A percentile compares a stretch with the other conserved stretches of the same genome.
phyloP scores from a whole-genome alignment of 768 basidiomycete species.

The Boletus huronensis region DNA sequence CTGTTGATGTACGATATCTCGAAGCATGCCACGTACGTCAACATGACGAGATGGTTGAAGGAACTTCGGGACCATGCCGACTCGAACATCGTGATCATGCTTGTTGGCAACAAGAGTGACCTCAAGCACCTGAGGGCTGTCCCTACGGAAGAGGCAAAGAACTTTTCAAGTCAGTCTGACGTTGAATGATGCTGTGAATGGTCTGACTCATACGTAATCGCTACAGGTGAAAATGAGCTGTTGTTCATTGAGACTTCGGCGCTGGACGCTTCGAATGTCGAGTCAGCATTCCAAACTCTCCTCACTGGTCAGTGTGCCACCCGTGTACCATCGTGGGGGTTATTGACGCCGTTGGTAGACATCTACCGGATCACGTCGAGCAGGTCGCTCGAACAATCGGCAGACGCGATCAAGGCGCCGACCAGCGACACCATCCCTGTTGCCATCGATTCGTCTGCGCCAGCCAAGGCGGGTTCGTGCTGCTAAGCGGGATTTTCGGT shows the following conservation, averaged over 20 bases:
- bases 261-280: constrained; percentile 98
- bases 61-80: constrained; percentile 94
- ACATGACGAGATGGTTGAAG: constrained; percentile 94
- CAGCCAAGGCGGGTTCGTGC: constrained; percentile 56
- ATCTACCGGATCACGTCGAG: constrained; percentile 97
- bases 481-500: constrained; percentile 40
- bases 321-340: not conserved
- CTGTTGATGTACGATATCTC: constrained; percentile 93
- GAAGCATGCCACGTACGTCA: constrained; percentile 91
- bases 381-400: constrained; percentile 86
- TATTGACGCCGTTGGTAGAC: constrained; percentile 46
- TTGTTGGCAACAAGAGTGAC: constrained; percentile 98
- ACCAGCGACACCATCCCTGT: constrained; percentile 84
- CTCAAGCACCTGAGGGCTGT: constrained; percentile 96
- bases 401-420: constrained; percentile 75
- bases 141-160: constrained; percentile 95
- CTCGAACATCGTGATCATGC: constrained; percentile 92
- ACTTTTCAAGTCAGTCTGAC: constrained; percentile 69
- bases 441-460: constrained; percentile 56
- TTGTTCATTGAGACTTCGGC: constrained; percentile 99
- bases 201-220: not conserved
- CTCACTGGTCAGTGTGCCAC: constrained; percentile 63
- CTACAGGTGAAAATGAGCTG: constrained; percentile 80
- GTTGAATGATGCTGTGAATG: not conserved
- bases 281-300: constrained; percentile 95